phyloP scores from a whole-genome alignment of 78 protist species.

The Dictyostelium citrinum region DNA sequence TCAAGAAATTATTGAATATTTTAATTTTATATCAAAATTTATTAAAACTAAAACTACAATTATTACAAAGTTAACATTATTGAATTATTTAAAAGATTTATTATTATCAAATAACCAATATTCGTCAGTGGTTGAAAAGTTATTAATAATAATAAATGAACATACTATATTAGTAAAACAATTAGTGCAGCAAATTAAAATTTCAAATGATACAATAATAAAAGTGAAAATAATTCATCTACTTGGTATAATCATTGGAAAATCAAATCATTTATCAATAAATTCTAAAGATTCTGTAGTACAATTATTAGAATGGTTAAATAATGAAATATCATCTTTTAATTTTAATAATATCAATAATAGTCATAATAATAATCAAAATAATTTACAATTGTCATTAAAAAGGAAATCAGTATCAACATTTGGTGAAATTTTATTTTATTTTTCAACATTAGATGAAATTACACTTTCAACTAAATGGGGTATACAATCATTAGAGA shows the following conservation, averaged over 20 bases:
- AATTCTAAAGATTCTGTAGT: not conserved
- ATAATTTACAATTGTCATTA: not conserved
- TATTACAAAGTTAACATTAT: not conserved
- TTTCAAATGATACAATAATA: not conserved
- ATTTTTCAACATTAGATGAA: slow-evolving; percentile 6
- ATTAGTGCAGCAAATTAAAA: not conserved
- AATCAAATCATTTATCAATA: not conserved
- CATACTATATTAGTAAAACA: not conserved
- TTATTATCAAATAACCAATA: not conserved
- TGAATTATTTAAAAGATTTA: not conserved
- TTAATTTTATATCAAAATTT: not conserved
- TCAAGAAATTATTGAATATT: not conserved
- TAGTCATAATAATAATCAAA: not conserved
- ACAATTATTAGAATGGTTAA: not conserved
- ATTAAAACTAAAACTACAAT: slow-evolving; percentile 2
- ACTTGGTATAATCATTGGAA: not conserved
- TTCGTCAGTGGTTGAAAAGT: not conserved
- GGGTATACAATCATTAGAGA: not conserved
- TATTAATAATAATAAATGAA: not conserved
- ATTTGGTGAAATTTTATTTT: not conserved
- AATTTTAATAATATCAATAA: not conserved
- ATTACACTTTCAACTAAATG: not conserved
- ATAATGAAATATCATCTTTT: not conserved
- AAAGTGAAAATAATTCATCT: not conserved
- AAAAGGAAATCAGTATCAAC: not conserved